Percentiles rank a stretch among this genome's conserved stretches.
Evolutionary conservation across 164 flowering plant genomes (phyloP).

Genomic region (Chimonanthus salicifolius): DNA sequence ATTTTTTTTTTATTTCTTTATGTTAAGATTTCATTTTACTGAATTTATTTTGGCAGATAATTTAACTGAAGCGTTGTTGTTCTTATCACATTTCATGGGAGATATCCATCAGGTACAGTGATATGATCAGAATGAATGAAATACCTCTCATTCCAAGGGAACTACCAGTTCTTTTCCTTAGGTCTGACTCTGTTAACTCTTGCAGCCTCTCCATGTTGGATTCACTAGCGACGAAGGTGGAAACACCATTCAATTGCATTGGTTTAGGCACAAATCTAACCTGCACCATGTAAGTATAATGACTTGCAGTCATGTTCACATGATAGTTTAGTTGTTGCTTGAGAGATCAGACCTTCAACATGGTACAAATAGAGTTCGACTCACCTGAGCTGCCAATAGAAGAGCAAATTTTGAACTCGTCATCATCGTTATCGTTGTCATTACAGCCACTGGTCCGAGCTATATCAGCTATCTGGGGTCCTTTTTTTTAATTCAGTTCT

Average conservation of each 20-base stretch:
- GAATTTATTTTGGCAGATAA: constrained; percentile 45
- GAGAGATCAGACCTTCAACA: too few relatives aligned
- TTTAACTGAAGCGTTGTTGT: constrained; percentile 76
- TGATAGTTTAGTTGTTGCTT: too few relatives aligned
- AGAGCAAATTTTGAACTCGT: too few relatives aligned
- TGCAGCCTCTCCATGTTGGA: constrained; percentile 89
- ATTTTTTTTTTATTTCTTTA: not conserved
- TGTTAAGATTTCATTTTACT: not conserved
- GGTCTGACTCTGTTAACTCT: not conserved
- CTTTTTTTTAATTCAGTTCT: too few relatives aligned
- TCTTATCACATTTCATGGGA: constrained; percentile 93
- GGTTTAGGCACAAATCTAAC: constrained; percentile 91
- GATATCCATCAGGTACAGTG: constrained; percentile 82
- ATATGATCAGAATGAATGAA: not conserved
- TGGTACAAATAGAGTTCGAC: too few relatives aligned
- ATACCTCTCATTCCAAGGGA: not conserved
- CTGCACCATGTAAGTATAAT: constrained; percentile 76
- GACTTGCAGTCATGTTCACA: too few relatives aligned
- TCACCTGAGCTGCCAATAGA: too few relatives aligned
- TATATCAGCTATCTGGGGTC: too few relatives aligned
- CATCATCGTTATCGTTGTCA: too few relatives aligned
- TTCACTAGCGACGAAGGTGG: constrained; percentile 88
- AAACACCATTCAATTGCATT: constrained; percentile 65
- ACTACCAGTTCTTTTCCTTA: not conserved
- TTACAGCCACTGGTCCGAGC: too few relatives aligned